Conservation (phyloP, 345 rosid species). For the Dipteronia sinensis region DNA sequence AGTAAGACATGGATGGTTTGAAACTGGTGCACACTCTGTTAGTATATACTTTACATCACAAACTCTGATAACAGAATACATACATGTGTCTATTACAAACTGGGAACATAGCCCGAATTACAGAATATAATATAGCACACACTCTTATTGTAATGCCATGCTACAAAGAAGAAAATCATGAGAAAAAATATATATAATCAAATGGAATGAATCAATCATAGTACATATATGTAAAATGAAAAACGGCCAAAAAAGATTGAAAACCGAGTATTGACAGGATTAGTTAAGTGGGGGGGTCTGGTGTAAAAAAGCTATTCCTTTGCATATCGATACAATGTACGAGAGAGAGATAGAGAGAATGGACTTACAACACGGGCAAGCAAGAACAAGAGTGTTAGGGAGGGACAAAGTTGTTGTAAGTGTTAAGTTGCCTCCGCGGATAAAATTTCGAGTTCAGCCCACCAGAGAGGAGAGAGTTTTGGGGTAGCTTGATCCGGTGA, state of each 20-base stretch:
- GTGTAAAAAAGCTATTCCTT: conserved; percentile 19
- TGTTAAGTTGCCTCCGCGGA: conserved; percentile 75
- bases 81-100: not conserved
- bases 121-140: conserved; percentile 8
- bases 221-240: not conserved
- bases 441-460: conserved; percentile 97
- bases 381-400: not conserved
- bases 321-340: conserved; percentile 11
- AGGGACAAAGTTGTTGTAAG: not conserved
- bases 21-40: not conserved
- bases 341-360: conserved; percentile 1
- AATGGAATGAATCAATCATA: conserved; percentile 16
- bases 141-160: conserved; percentile 1
- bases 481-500: conserved; percentile 92
- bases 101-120: conserved; percentile 6
- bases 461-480: conserved; percentile 95
- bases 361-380: conserved; percentile 22
- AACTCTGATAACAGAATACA: not conserved
- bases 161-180: not conserved
- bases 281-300: not conserved
- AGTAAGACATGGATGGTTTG: not conserved
- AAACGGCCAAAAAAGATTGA: conserved; percentile 5
- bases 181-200: not conserved
- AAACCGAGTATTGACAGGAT: conserved; percentile 8
- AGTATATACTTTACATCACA: conserved; percentile 13